Evolutionary conservation across 257 asterid genomes (phyloP).

Genomic region (Mentha longifolia): DNA sequence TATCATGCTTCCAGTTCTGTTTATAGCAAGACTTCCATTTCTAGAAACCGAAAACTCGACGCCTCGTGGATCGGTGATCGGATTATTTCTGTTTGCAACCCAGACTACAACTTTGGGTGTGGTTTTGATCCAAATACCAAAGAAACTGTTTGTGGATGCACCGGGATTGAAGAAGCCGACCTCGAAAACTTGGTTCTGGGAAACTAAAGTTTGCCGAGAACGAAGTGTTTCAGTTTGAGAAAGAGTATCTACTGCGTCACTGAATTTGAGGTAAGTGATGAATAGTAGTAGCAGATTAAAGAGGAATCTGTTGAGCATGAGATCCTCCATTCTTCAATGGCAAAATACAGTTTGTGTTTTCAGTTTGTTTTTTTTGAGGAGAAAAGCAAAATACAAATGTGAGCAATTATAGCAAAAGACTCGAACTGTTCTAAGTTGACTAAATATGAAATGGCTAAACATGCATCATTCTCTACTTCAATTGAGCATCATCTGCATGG

Average conservation of each 20-base stretch:
- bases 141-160: background rate
- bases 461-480: background rate
- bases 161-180: slow-evolving; percentile 4
- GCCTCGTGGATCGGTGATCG: background rate
- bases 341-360: no score
- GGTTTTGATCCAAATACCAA: background rate
- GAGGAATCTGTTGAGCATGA: background rate
- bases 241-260: slow-evolving; percentile 11
- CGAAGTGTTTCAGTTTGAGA: background rate
- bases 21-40: slow-evolving; percentile 4
- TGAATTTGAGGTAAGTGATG: background rate
- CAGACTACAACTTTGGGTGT: background rate
- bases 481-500: background rate
- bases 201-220: background rate
- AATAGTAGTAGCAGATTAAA: background rate
- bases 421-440: background rate
- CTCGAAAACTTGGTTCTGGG: slow-evolving; percentile 11
- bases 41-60: background rate
- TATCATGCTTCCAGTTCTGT: background rate
- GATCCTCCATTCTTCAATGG: background rate
- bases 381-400: background rate
- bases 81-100: slow-evolving; percentile 24
- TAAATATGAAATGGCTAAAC: background rate
- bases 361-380: background rate
- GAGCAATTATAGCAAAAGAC: background rate